Percentiles rank a stretch among this genome's conserved stretches.
Evolutionary conservation across 345 rosid species (phyloP).

Genomic region (Aethionema arabicum): DNA sequence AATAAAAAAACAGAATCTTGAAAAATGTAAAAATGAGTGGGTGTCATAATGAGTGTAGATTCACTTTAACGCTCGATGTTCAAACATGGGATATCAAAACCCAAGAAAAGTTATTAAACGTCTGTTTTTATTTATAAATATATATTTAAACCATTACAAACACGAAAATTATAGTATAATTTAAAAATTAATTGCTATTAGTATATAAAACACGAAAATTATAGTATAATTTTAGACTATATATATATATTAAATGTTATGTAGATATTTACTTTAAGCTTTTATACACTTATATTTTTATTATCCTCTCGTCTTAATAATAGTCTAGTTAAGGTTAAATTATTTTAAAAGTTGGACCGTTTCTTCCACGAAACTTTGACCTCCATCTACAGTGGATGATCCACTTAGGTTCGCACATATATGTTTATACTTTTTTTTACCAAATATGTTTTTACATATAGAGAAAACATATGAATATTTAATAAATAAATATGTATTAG

Average conservation of each 20-base stretch:
- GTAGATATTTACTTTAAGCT: slow-evolving; percentile 19
- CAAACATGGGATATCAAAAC: slow-evolving; percentile 43
- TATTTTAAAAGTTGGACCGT: slow-evolving; percentile 6
- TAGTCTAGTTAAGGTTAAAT: background rate
- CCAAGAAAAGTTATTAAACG: slow-evolving; percentile 30
- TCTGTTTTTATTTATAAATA: slow-evolving; percentile 20
- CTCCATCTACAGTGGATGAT: background rate
- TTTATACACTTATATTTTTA: slow-evolving; percentile 5
- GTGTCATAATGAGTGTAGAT: slow-evolving; percentile 40
- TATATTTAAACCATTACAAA: slow-evolving; percentile 8
- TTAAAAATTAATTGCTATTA: no score
- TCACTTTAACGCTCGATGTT: slow-evolving; percentile 46
- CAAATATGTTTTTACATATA: no score
- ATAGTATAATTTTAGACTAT: no score
- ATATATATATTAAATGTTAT: no score
- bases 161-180: slow-evolving; percentile 10
- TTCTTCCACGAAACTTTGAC: slow-evolving; percentile 1
- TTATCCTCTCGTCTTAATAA: slow-evolving; percentile 6
- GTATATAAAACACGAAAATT: no score
- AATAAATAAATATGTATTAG: no score
- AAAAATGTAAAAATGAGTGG: slow-evolving; percentile 30
- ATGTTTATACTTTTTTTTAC: no score
- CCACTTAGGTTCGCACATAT: no score
- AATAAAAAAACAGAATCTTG: slow-evolving; percentile 30
- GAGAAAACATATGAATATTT: no score